Conservation (phyloP, 2,329 filamentous ascomycete genomes). For the Aspergillus nomiae region DNA sequence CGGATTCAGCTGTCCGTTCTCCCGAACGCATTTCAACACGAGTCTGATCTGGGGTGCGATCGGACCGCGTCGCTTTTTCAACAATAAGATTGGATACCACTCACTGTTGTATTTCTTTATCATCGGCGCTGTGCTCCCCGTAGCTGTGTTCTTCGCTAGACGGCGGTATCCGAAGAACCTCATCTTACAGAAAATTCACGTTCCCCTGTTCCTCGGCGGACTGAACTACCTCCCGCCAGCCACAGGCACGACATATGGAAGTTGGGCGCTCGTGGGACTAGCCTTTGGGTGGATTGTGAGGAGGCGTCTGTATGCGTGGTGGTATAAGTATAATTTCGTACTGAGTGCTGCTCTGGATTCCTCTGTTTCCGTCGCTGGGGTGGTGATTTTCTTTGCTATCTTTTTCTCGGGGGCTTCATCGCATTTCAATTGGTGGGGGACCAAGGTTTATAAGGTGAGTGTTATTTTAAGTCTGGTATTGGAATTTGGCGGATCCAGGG, state of each 20-base stretch:
- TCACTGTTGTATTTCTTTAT: constrained; percentile 69
- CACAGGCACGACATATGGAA: constrained; percentile 67
- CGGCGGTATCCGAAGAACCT: neutral
- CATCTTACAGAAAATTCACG: constrained; percentile 5
- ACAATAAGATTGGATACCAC: constrained; percentile 59
- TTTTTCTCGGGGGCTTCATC: constrained; percentile 27
- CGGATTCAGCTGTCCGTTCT: constrained; percentile 59
- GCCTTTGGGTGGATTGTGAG: constrained; percentile 66
- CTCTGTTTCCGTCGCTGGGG: constrained; percentile 27
- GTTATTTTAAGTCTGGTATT: too few relatives aligned
- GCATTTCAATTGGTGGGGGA: constrained; percentile 30
- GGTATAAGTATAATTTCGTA: constrained; percentile 73
- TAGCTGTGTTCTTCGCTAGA: neutral
- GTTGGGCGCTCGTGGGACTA: constrained; percentile 66
- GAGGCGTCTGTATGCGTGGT: constrained; percentile 65
- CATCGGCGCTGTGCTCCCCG: constrained; percentile 52
- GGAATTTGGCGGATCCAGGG: neutral
- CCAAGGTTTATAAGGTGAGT: constrained; percentile 26
- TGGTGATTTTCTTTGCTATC: constrained; percentile 30
- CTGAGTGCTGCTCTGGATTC: constrained; percentile 66
- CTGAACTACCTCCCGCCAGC: constrained; percentile 59
- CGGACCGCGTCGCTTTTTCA: constrained; percentile 68
- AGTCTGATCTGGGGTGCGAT: constrained; percentile 72
- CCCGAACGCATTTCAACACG: constrained; percentile 64
- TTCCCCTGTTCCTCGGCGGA: constrained; percentile 19